Evolutionary conservation across 441 rosid genomes (phyloP).

Genomic region (Syzygium syzygioides): DNA sequence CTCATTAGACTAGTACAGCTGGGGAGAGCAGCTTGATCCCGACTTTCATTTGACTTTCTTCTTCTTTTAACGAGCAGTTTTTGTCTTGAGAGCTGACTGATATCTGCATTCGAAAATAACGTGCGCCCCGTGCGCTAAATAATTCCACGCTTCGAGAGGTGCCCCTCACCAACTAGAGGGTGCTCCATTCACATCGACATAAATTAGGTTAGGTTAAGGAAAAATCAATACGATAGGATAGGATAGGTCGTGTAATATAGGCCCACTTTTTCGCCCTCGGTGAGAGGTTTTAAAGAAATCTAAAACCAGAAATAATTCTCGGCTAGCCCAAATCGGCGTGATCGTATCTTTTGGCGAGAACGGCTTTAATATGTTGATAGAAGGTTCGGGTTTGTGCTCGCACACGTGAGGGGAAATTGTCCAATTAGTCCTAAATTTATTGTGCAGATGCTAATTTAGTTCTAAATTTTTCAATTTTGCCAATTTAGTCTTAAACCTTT

Average conservation of each 20-base stretch:
- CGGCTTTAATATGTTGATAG: too few species aligned
- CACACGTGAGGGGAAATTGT: neutral
- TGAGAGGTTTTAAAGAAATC: rapidly evolving
- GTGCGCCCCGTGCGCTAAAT: neutral
- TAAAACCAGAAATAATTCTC: neutral
- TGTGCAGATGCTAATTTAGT: neutral
- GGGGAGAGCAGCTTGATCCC: neutral
- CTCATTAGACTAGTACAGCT: neutral
- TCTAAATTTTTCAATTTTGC: neutral
- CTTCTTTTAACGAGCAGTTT: neutral
- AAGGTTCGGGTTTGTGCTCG: neutral
- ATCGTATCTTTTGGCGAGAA: neutral
- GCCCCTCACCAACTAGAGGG: neutral
- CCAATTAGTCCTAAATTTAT: neutral
- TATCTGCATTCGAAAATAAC: neutral
- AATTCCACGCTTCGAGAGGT: neutral
- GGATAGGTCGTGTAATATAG: neutral
- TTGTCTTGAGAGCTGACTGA: neutral
- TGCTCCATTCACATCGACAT: neutral
- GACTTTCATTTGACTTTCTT: neutral
- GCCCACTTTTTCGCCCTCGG: neutral
- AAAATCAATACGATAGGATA: neutral
- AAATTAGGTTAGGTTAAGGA: neutral
- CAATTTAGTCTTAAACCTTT: too few species aligned
- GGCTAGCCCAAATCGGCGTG: neutral